Percentiles rank a stretch among this genome's conserved stretches.
These are phyloP conservation scores for Penicillium robsamsonii DNA, from an alignment of 495 filamentous ascomycete genomes.

Conservation along the genomic window DNA sequence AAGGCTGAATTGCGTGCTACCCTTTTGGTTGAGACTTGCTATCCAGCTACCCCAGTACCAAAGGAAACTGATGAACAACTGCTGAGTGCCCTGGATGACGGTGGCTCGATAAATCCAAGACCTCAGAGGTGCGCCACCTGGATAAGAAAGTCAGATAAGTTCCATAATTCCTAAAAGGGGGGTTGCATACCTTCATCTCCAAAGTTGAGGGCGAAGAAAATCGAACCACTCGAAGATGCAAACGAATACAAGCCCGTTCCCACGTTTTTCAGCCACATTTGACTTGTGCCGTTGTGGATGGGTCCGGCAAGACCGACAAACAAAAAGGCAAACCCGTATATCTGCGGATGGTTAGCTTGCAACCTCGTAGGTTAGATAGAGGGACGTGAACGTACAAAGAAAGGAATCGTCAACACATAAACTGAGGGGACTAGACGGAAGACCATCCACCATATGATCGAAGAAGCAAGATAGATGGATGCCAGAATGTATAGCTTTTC, in stretches of 20 bases:
- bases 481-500: constrained; percentile 66
- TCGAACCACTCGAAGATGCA: constrained; percentile 49
- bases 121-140: constrained; percentile 54
- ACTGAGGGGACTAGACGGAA: constrained; percentile 58
- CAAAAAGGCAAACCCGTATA: constrained; percentile 64
- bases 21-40: constrained; percentile 25
- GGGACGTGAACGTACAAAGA: constrained; percentile 32
- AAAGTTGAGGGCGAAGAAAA: constrained; percentile 55
- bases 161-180: background rate
- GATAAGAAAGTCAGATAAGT: constrained; percentile 15
- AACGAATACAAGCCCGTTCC: constrained; percentile 45
- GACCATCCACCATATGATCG: constrained; percentile 62
- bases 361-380: constrained; percentile 1
- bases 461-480: constrained; percentile 59
- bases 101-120: constrained; percentile 63
- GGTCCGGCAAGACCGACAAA: constrained; percentile 62
- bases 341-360: constrained; percentile 2
- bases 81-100: constrained; percentile 60
- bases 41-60: constrained; percentile 63
- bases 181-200: constrained; percentile 38
- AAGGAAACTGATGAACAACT: constrained; percentile 58
- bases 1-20: constrained; percentile 22
- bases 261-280: constrained; percentile 50
- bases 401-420: constrained; percentile 63
- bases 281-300: constrained; percentile 34